Base-by-base conservation (phyloP, 139 green algal genomes). In the Chlamydomonas eustigma region DNA sequence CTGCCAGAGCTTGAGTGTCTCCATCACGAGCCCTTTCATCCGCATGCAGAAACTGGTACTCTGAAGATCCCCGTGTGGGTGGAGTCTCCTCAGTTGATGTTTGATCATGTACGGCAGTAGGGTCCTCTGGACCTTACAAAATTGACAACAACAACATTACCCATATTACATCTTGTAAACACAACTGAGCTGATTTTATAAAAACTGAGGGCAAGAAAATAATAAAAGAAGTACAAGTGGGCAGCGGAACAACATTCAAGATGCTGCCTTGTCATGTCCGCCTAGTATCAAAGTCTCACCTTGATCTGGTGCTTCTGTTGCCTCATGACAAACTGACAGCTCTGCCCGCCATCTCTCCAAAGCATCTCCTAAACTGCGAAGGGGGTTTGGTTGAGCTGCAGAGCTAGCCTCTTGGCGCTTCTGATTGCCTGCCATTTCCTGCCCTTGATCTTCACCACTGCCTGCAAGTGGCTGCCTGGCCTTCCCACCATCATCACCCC, bases 271-370 rank as follows among this genome's bases (percentile, higher is more conserved):
- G n/a, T n/a, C n/a, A n/a, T n/a, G n/a, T n/a, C n/a, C n/a, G n/a
- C n/a, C n/a, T n/a, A n/a, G n/a, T n/a, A n/a, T n/a, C n/a, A n/a
- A n/a, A n/a, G n/a, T n/a, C n/a, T n/a, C 81, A 28, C 86, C 82
- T 39, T 83, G 78, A 36, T 82, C 33, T 31, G 3, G 68, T 30
- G 75, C 82, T 37, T 75, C 34, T 22, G 71, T 37, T 0, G 87
- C 83, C 64, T 93, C 90, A n/a, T 89, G 80, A 24, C 78, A 37
- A 34, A 97, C 87, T 31, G 80, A 81, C 51, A 96, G 78, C 12
- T 90, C 75, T 1, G 83, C 84, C 2, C 84, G 71, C 92, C 92
- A 97, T 0, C 84, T 73, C 85, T 96, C 89, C 81, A 95, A 33
- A 8, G 91, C 92, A 74, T 88, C 82, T 4, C 91, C 90, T 8